Conservation (phyloP, 2,329 filamentous ascomycete genomes). For the Claviceps quebecensis region DNA sequence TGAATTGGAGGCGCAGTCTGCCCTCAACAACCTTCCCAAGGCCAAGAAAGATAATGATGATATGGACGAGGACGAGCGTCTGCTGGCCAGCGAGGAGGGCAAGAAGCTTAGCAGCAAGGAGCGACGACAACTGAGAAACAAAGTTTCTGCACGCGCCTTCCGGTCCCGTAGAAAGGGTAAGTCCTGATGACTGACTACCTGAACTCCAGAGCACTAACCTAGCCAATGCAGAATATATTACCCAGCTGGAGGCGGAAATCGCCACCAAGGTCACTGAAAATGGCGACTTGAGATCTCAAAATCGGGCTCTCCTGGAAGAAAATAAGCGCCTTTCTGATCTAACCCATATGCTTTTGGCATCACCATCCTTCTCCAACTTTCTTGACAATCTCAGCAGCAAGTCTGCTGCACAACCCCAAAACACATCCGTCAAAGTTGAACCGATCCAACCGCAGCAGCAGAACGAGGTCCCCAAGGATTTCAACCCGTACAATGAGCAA, state of each 20-base stretch:
- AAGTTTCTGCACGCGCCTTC: constrained; percentile 95
- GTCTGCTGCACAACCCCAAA: constrained; percentile 30
- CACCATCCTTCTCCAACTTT: constrained; percentile 70
- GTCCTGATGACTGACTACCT: constrained; percentile 12
- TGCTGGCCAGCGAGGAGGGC: constrained; percentile 90
- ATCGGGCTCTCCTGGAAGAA: constrained; percentile 69
- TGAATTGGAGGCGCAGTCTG: constrained; percentile 29
- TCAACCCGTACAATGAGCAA: constrained; percentile 44
- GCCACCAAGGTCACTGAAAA: constrained; percentile 72
- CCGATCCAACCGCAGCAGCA: constrained; percentile 25
- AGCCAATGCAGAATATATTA: constrained; percentile 67
- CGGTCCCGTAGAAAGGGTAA: constrained; percentile 95
- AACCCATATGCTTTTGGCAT: constrained; percentile 68
- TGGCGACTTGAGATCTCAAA: constrained; percentile 66
- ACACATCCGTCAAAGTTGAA: constrained; percentile 23
- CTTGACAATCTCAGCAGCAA: constrained; percentile 56
- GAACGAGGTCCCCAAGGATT: constrained; percentile 48
- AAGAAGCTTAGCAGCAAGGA: constrained; percentile 99
- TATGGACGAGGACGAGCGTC: constrained; percentile 94
- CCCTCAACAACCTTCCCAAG: constrained; percentile 55
- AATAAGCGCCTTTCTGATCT: constrained; percentile 68
- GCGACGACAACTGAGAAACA: constrained; percentile 92
- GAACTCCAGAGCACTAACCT: not conserved
- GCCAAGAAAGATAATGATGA: constrained; percentile 91
- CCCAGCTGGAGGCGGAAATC: constrained; percentile 82